These are phyloP conservation scores for Neobulgaria alba DNA, from an alignment of 2,329 filamentous ascomycete genomes.

Conservation along the genomic window DNA sequence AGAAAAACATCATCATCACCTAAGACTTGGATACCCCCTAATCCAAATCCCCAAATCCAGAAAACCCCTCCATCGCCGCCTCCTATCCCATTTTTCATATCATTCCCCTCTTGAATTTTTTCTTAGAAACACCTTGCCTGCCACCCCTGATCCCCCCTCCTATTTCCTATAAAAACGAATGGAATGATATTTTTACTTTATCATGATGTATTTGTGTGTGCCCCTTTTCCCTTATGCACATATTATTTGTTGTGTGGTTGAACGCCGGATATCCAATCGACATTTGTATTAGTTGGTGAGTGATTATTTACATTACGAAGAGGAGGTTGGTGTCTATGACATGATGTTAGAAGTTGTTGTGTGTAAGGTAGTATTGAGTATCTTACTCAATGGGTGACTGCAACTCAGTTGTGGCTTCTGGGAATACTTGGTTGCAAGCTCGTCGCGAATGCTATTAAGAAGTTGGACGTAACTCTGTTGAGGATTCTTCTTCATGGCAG, in stretches of 20 bases:
- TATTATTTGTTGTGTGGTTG: constrained; percentile 1
- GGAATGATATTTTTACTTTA: no score
- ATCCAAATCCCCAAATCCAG: no score
- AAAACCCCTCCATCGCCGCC: no score
- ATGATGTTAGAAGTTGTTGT: constrained; percentile 6
- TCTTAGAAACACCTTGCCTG: no score
- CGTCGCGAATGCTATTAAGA: constrained; percentile 88
- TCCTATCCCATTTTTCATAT: no score
- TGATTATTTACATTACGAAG: constrained; percentile 47
- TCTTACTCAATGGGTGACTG: constrained; percentile 83
- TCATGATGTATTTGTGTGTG: no score
- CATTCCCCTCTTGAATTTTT: no score
- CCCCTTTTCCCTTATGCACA: constrained; percentile 12
- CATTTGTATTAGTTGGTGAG: not conserved
- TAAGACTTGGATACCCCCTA: no score
- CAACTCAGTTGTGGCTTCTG: constrained; percentile 96
- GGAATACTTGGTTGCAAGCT: constrained; percentile 75
- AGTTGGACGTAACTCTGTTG: constrained; percentile 95
- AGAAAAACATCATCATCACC: no score
- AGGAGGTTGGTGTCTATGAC: constrained; percentile 50
- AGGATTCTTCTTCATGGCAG: constrained; percentile 80
- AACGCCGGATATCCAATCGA: constrained; percentile 11
- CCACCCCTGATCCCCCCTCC: no score
- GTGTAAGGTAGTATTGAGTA: not conserved
- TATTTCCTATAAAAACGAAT: no score